Conservation (phyloP, 2,329 filamentous ascomycete species). For the Trichoderma gracile region DNA sequence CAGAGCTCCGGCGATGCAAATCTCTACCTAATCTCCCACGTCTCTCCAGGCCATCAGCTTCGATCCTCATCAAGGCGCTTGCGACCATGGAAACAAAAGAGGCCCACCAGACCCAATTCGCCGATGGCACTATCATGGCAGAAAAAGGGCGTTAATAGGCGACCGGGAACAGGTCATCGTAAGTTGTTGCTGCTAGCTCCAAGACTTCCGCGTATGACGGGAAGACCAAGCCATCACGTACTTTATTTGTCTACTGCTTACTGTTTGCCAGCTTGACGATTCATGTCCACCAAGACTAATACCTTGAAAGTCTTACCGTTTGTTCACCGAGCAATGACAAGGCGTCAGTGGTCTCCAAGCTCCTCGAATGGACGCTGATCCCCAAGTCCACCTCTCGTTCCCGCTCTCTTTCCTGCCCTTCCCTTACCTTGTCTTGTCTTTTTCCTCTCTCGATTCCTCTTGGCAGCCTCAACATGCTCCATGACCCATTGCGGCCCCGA, state of each 20-base stretch:
- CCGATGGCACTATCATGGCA: neutral
- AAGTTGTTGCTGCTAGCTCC: neutral
- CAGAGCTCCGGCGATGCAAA: constrained; percentile 8
- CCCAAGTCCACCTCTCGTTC: neutral
- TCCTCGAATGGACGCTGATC: neutral
- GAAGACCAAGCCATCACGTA: neutral
- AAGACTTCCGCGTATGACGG: constrained; percentile 3
- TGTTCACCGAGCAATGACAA: neutral
- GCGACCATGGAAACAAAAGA: neutral
- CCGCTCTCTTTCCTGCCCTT: neutral
- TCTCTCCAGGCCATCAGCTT: neutral
- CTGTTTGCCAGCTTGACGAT: neutral
- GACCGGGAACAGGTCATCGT: neutral
- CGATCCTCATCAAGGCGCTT: neutral
- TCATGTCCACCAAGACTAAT: neutral
- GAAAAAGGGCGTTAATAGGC: neutral
- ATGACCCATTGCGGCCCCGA: neutral
- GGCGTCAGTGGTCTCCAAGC: neutral
- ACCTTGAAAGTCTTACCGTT: too few species aligned
- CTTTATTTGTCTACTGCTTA: neutral
- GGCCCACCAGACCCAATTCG: constrained; percentile 21
- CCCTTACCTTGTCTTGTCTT: neutral
- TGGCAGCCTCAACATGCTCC: neutral
- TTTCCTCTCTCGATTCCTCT: neutral
- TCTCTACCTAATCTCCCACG: neutral